Percentiles rank a stretch among this genome's conserved stretches.
Conservation (phyloP, 129 eudicot genomes). For the Dittrichia graveolens region DNA sequence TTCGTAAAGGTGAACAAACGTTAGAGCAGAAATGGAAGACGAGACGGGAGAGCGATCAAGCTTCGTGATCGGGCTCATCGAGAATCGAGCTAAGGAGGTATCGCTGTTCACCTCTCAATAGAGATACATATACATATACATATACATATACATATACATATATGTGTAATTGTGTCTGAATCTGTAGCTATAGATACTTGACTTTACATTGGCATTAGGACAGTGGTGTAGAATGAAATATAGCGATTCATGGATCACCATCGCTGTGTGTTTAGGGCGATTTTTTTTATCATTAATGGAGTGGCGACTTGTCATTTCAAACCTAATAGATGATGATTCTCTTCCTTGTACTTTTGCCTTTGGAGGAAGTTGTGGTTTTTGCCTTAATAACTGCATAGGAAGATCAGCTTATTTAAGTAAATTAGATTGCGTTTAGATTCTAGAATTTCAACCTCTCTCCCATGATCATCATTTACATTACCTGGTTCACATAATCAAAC, state of each 20-base stretch:
- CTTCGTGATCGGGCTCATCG: conserved; percentile 84
- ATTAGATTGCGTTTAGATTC: too few relatives aligned
- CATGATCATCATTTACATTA: too few relatives aligned
- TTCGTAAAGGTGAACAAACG: background rate
- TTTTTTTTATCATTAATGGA: background rate
- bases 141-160: background rate
- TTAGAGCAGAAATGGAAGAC: conserved; percentile 59
- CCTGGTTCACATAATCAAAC: too few relatives aligned
- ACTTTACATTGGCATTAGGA: conserved; percentile 16
- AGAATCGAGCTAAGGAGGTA: conserved; percentile 98
- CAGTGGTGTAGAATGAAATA: background rate
- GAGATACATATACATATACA: background rate
- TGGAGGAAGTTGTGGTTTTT: too few relatives aligned
- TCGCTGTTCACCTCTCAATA: conserved; percentile 9
- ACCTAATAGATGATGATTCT: too few relatives aligned
- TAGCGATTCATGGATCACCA: background rate
- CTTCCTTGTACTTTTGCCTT: too few relatives aligned
- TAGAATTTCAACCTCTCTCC: too few relatives aligned
- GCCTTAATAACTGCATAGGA: too few relatives aligned
- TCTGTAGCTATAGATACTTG: background rate
- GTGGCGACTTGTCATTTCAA: background rate
- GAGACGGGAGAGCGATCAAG: conserved; percentile 85
- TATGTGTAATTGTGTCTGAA: background rate
- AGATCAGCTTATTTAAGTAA: too few relatives aligned
- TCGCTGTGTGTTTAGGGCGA: background rate